Evolutionary conservation across 1,284 basidiomycete species (phyloP), one percentile per base, ranked within the genome.

Genomic region (Macrocystidia cucumis): DNA sequence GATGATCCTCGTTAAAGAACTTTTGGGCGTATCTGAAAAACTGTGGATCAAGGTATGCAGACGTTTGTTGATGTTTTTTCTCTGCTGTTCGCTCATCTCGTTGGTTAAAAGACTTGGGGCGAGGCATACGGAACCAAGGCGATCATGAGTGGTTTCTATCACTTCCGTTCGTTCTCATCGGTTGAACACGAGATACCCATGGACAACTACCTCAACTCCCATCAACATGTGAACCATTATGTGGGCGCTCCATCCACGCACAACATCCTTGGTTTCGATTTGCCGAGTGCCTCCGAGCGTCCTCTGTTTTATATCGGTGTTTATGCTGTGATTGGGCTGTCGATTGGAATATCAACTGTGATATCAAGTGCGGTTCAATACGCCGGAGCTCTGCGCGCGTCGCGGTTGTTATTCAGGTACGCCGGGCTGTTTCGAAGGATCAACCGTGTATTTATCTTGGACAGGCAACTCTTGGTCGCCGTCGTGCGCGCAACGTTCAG

Each of bases 31-130:
- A 5, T 57, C 57, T 28, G 80, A 83, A 52, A 83, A 78, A 50
- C 43, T 79, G 5, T 89, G 86, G 84, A 78, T 89, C 44, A 85
- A 73, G 64, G 73, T 83, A 31, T 56, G 67, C 32, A 11, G 18
- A 30, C 36, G 19, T 25, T 29, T 19, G n/a, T 34, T 5, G 9
- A 7, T 5, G 34, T 18, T 2, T 29, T 12, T 6, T 26, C 12
- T 11, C 4, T n/a, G 2, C 2, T 4, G 20, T 19, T 8, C 6
- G 16, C 27, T 19, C 12, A 16, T 38, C 14, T 19, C 18, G 3
- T 13, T 8, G 5, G 20, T 25, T 6, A 39, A n/a, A n/a, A 77
- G 74, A 62, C 61, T 13, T 83, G 78, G 78, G 77, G 76, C 14
- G 65, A 71, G 39, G 77, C 77, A 0, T 80, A 81, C 45, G 56